Base-by-base conservation (phyloP, 2,329 filamentous ascomycete species). In the Colletotrichum sp. region DNA sequence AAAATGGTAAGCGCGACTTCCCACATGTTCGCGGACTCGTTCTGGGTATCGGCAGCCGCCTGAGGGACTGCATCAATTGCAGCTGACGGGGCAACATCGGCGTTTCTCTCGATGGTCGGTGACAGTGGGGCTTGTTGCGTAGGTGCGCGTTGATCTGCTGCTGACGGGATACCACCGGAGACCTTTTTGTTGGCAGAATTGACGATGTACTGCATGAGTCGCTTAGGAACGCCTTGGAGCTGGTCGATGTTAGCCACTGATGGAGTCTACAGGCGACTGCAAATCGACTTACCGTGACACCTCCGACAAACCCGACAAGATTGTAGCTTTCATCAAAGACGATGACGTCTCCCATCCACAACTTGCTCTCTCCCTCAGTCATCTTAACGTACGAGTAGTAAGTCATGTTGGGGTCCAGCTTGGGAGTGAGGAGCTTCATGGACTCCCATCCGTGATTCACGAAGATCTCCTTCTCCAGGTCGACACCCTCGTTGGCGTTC, bases 221-320 rank as follows among this genome's bases (percentile, higher is more conserved):
- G 90, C 80, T 93, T 92, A 28, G 92, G 92, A 66, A 94, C 93
- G 77, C 90, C 88, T 82, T 92, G 90, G 86, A 94, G 94, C 84
- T 92, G 3, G 7, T 39, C 2, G 30, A 1, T 64, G 30, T 64
- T 26, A 64, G 32, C 4, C 2, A 24, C 32, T 12, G 15, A 64
- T 15, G 4, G 0, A 15, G 0, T 15, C 60, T 1, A 0, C 32
- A 0, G 8, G 0, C 7, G 15, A 24, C 32, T 24, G 32, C 5
- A 26, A 36, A 0, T 2, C 0, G 32, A 64, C 62, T 64, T 39
- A 64, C 62, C 13, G 62, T 60, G 15, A 30, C 26, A 30, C 57
- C 57, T n/a, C 57, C 15, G 0, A 60, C 57, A 18, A 60, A 60
- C 15, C 57, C 57, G 0, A 60, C 16, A 0, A 60, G 57, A 60